A percentile compares a stretch with the other conserved stretches of the same genome.
Evolutionary conservation across 805 yeast species (phyloP).

Genomic region (Yamadazyma scolyti): DNA sequence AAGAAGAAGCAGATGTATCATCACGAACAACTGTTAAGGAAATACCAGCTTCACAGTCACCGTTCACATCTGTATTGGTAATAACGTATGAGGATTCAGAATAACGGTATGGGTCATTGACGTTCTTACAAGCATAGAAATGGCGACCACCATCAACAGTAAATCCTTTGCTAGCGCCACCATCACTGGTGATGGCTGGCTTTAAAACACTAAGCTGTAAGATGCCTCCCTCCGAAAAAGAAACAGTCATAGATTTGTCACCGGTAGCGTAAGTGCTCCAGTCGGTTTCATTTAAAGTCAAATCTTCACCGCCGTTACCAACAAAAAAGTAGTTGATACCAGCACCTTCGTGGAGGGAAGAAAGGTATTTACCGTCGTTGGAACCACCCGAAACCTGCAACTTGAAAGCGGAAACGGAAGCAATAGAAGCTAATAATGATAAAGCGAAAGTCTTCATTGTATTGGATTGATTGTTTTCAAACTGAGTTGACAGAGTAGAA

Average conservation of each 20-base stretch:
- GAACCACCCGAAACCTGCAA: no score
- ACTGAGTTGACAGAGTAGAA: no score
- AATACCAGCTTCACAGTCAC: constrained; percentile 7
- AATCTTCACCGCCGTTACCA: constrained; percentile 11
- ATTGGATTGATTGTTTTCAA: no score
- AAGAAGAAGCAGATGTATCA: constrained; percentile 2
- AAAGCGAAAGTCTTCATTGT: no score
- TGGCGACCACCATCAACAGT: no score
- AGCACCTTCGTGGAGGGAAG: constrained; percentile 41
- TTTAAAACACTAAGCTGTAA: constrained; percentile 3
- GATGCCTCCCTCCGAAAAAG: constrained; percentile 1
- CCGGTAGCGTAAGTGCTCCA: background rate
- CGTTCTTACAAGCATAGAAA: constrained; percentile 24
- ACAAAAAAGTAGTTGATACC: constrained; percentile 39
- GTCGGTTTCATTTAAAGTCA: constrained; percentile 5
- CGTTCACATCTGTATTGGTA: constrained; percentile 1
- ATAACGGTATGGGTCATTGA: constrained; percentile 26
- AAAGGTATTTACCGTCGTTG: constrained; percentile 22
- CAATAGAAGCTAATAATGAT: no score
- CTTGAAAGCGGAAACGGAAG: no score
- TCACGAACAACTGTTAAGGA: constrained; percentile 4
- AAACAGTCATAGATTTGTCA: background rate
- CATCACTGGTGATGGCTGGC: constrained; percentile 11
- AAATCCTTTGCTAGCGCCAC: no score
- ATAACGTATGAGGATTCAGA: constrained; percentile 10